Evolutionary conservation across 148 eudicot species (phyloP).

Genomic region (Rhododendron ferrugineum): DNA sequence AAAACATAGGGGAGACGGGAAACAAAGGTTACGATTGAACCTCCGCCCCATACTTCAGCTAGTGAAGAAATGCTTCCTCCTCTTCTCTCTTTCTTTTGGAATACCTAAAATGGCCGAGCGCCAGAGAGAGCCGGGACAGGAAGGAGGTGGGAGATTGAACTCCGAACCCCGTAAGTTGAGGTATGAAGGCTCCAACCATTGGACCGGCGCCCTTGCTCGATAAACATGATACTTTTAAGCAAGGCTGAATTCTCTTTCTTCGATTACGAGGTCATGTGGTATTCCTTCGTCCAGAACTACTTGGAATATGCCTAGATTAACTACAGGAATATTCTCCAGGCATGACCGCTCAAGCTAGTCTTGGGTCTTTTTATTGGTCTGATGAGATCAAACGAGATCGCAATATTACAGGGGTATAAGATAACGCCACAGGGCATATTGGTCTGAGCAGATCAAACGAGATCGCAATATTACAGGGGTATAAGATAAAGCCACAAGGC

Average conservation of each 20-base stretch:
- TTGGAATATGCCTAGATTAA: not conserved
- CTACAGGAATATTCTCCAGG: not conserved
- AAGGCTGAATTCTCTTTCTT: not conserved
- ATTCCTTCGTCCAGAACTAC: not conserved
- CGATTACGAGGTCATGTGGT: not conserved
- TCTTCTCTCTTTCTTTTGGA: not conserved
- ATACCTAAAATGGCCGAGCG: not conserved
- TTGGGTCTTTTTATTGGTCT: not conserved
- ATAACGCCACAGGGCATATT: not conserved
- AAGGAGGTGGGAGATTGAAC: not conserved
- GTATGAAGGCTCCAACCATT: not conserved
- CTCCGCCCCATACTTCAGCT: not conserved
- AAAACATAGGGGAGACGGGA: not conserved
- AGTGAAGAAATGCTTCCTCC: not conserved
- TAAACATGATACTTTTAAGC: not conserved
- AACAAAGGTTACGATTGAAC: not conserved
- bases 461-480: not conserved
- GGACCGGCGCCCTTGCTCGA: not conserved
- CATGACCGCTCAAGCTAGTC: not conserved
- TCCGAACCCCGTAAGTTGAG: not conserved
- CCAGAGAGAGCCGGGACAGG: not conserved
- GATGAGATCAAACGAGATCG: not conserved
- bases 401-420: not conserved
- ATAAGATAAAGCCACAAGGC: not conserved
- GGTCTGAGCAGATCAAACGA: not conserved